phyloP scores from a whole-genome alignment of 306 rosid species.

The Parietaria judaica region DNA sequence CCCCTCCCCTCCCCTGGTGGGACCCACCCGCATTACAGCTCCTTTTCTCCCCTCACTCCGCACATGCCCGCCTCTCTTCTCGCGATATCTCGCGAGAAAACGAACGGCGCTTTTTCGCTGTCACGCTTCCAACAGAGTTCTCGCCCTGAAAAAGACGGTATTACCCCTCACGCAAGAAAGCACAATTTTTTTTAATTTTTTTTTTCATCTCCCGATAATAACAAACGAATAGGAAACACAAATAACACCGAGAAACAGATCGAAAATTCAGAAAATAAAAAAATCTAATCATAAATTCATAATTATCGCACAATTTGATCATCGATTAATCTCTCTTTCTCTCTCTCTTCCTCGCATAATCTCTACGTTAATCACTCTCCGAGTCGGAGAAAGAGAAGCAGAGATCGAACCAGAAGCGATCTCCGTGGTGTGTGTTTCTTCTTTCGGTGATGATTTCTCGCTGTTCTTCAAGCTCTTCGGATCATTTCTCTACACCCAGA shows the following conservation, averaged over 20 bases:
- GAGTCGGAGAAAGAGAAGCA: slow-evolving; percentile 10
- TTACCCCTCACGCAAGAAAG: slow-evolving; percentile 11
- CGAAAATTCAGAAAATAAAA: slow-evolving; percentile 11
- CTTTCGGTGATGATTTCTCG: not conserved
- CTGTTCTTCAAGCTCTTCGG: not conserved
- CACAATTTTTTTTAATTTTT: not conserved
- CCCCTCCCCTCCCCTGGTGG: slow-evolving; percentile 6
- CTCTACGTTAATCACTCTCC: slow-evolving; percentile 20
- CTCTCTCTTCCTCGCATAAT: slow-evolving; percentile 12
- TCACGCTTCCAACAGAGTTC: slow-evolving; percentile 32
- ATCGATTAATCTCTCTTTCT: slow-evolving; percentile 16
- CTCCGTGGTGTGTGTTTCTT: slow-evolving; percentile 12
- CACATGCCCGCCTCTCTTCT: not conserved
- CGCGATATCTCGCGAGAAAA: slow-evolving; percentile 12
- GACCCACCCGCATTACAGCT: slow-evolving; percentile 18
- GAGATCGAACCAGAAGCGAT: slow-evolving; percentile 24
- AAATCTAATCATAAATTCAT: slow-evolving; percentile 38
- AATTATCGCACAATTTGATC: slow-evolving; percentile 22
- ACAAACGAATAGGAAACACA: slow-evolving; percentile 3
- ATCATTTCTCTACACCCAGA: slow-evolving; percentile 44
- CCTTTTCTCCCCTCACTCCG: not conserved
- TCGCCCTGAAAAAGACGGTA: slow-evolving; percentile 15
- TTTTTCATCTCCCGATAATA: slow-evolving; percentile 31
- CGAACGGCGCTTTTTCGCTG: not conserved
- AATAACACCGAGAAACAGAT: not conserved